These are phyloP conservation scores for Nicotiana knightiana DNA, from an alignment of 257 asterid species.

Conservation along the genomic window DNA sequence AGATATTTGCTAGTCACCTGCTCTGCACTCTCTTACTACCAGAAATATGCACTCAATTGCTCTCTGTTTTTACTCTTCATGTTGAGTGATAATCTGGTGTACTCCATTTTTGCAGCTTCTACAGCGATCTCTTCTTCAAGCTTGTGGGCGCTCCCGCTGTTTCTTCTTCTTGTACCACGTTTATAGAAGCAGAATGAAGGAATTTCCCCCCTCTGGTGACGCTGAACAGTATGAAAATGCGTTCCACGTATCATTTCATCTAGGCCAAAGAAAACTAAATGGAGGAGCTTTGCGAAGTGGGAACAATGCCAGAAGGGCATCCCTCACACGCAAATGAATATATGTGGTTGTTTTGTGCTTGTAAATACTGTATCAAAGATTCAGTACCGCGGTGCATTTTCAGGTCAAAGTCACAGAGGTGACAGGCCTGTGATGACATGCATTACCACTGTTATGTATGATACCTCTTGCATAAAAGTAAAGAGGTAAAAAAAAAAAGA, in stretches of 20 bases:
- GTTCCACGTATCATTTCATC: conserved; percentile 11
- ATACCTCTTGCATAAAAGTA: conserved; percentile 40
- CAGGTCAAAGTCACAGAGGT: conserved; percentile 90
- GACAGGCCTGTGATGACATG: conserved; percentile 64
- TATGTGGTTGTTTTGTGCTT: conserved; percentile 37
- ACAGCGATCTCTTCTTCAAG: conserved; percentile 31
- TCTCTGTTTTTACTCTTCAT: neutral
- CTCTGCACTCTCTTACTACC: neutral
- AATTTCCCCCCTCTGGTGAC: neutral
- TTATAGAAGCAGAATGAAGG: conserved; percentile 28
- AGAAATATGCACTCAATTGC: neutral
- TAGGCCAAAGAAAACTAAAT: conserved; percentile 2
- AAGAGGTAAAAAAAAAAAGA: conserved; percentile 19
- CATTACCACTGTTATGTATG: conserved; percentile 48
- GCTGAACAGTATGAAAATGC: neutral
- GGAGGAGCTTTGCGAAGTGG: conserved; percentile 35
- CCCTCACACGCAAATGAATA: conserved; percentile 41
- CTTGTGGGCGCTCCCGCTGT: conserved; percentile 35
- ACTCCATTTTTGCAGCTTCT: conserved; percentile 55
- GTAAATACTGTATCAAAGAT: conserved; percentile 58
- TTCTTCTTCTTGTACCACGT: conserved; percentile 25
- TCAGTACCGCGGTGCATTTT: conserved; percentile 44
- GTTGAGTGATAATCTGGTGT: neutral
- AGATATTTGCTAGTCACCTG: neutral
- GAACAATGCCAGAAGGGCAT: conserved; percentile 35